These are phyloP conservation scores for Pseudogymnoascus verrucosus DNA, from an alignment of 2,329 filamentous ascomycete species.

Conservation along the genomic window DNA sequence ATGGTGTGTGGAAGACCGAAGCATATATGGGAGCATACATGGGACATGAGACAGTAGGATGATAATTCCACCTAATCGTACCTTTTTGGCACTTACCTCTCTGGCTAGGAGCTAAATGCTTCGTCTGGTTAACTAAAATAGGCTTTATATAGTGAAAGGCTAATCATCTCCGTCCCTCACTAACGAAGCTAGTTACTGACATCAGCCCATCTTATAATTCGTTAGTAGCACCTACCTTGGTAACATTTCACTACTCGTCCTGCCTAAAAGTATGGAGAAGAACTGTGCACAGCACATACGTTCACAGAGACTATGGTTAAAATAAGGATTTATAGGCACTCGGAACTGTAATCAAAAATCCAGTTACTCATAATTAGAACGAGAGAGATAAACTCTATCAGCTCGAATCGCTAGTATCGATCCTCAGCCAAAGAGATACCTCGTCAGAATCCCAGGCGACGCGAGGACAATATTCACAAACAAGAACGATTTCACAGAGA, in stretches of 20 bases:
- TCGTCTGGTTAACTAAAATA: not conserved
- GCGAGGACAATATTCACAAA: not conserved
- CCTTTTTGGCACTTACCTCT: not conserved
- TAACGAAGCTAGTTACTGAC: not conserved
- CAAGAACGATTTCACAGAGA: not conserved
- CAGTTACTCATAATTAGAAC: not conserved
- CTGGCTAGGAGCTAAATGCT: not conserved
- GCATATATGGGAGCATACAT: no score
- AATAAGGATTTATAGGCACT: not conserved
- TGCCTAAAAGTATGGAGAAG: not conserved
- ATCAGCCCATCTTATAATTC: not conserved
- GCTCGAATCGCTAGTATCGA: not conserved
- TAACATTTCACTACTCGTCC: not conserved
- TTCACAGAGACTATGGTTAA: not conserved
- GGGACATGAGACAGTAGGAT: no score
- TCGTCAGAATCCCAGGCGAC: not conserved
- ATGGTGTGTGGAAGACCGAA: no score
- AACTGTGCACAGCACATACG: not conserved
- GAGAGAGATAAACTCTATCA: not conserved
- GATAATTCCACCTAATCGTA: no score
- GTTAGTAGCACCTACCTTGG: not conserved
- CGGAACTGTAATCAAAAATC: not conserved
- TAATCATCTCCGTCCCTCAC: not conserved
- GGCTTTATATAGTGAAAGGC: not conserved
- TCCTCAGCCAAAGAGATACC: not conserved